phyloP scores from a whole-genome alignment of 106 monocot genomes.

The Platanthera guangdongensis region DNA sequence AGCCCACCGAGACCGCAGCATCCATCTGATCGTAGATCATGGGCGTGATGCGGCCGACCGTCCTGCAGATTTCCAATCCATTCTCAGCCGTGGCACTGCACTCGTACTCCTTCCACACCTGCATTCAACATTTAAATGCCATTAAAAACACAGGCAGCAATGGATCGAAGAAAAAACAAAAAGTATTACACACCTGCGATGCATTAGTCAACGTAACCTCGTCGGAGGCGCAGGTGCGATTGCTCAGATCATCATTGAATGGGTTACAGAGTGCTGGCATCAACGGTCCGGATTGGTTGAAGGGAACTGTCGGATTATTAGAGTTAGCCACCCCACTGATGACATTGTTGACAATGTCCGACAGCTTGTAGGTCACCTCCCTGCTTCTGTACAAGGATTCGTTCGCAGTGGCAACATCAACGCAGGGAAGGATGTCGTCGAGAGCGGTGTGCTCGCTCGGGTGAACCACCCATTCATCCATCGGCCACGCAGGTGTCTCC shows the following conservation, averaged over 20 bases:
- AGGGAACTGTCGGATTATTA: constrained; percentile 18
- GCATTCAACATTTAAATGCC: neutral
- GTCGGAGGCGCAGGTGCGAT: constrained; percentile 20
- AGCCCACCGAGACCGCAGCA: constrained; percentile 42
- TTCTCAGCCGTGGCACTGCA: constrained; percentile 10
- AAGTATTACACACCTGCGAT: constrained; percentile 20
- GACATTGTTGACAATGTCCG: constrained; percentile 33
- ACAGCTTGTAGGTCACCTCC: constrained; percentile 40
- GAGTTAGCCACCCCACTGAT: constrained; percentile 38
- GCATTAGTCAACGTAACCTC: constrained; percentile 45
- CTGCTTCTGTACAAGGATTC: constrained; percentile 37
- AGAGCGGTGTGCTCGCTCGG: constrained; percentile 59
- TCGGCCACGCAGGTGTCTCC: constrained; percentile 60
- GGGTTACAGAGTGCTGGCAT: constrained; percentile 61
- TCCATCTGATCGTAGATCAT: constrained; percentile 46
- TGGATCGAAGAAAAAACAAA: no score
- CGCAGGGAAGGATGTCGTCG: constrained; percentile 66
- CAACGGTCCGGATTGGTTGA: constrained; percentile 61
- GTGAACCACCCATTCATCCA: constrained; percentile 72
- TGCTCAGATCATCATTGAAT: constrained; percentile 17
- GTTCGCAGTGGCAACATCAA: constrained; percentile 35
- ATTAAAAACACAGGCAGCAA: no score
- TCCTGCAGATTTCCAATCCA: constrained; percentile 32
- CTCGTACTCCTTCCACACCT: constrained; percentile 35
- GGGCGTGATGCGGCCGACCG: constrained; percentile 37